Conservation (phyloP, 805 yeast genomes). For the Ogataea nonfermentans region DNA sequence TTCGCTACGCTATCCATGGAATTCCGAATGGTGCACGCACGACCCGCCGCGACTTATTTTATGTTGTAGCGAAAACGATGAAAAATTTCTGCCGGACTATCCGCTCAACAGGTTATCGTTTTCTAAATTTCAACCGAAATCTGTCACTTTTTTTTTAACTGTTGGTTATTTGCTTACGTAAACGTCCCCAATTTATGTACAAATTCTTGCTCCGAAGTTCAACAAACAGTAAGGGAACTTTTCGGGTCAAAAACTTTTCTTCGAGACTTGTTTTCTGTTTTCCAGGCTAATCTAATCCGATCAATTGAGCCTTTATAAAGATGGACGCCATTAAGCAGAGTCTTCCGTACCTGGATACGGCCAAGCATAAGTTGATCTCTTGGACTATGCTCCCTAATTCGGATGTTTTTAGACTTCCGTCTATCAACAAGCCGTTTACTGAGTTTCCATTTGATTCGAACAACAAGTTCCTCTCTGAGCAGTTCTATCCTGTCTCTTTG, state of each 20-base stretch:
- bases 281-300: not conserved
- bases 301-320: not conserved
- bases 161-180: not conserved
- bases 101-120: too few relatives aligned
- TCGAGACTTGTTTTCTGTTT: not conserved
- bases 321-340: conserved; percentile 9
- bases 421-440: conserved; percentile 24
- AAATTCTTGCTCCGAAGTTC: not conserved
- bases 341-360: conserved; percentile 12
- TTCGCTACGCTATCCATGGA: too few relatives aligned
- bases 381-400: conserved; percentile 27
- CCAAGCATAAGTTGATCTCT: conserved; percentile 18
- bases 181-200: not conserved
- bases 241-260: too few relatives aligned
- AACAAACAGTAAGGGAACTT: conserved; percentile 1
- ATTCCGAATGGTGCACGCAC: too few relatives aligned
- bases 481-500: conserved; percentile 42
- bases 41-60: too few relatives aligned
- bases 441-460: conserved; percentile 28
- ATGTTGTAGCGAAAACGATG: too few relatives aligned
- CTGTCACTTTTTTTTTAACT: too few relatives aligned
- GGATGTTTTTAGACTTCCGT: conserved; percentile 30
- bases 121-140: too few relatives aligned
- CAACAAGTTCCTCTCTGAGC: conserved; percentile 26
- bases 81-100: too few relatives aligned